Evolutionary conservation across 2,329 filamentous ascomycete species (phyloP).

Genomic region (Pseudogymnoascus sp.): DNA sequence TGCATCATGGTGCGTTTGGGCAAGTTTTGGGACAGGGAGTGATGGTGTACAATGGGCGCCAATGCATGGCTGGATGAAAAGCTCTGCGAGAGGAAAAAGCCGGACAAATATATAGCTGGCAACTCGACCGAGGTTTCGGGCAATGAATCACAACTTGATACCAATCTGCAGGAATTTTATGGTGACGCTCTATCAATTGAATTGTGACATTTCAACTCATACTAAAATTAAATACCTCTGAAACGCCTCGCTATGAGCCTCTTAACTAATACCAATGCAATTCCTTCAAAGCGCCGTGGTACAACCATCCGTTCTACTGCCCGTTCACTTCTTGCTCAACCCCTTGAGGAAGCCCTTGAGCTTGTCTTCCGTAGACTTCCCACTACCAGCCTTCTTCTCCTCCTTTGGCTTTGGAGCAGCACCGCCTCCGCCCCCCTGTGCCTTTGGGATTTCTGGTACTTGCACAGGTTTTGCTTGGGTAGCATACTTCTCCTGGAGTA

Average conservation of each 20-base stretch:
- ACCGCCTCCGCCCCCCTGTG: conserved; percentile 31
- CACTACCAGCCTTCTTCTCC: conserved; percentile 23
- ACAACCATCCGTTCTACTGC: neutral
- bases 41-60: conserved; percentile 10
- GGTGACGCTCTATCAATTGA: neutral
- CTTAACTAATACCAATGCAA: neutral
- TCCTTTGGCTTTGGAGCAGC: conserved; percentile 25
- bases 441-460: conserved; percentile 48
- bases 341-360: conserved; percentile 34
- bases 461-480: conserved; percentile 60
- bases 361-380: conserved; percentile 20
- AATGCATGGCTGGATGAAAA: conserved; percentile 2
- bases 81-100: conserved; percentile 8
- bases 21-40: conserved; percentile 8
- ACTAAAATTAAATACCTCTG: neutral
- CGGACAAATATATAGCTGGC: conserved; percentile 4
- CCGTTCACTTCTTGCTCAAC: conserved; percentile 14
- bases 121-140: conserved; percentile 4
- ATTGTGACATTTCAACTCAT: neutral
- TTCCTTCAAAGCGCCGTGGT: neutral
- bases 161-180: neutral
- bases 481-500: conserved; percentile 39
- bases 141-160: conserved; percentile 12
- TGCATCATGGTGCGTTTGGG: conserved; percentile 15
- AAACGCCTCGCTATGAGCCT: conserved; percentile 17